phyloP scores from a whole-genome alignment of 1,284 basidiomycete genomes.

The Malassezia slooffiae region DNA sequence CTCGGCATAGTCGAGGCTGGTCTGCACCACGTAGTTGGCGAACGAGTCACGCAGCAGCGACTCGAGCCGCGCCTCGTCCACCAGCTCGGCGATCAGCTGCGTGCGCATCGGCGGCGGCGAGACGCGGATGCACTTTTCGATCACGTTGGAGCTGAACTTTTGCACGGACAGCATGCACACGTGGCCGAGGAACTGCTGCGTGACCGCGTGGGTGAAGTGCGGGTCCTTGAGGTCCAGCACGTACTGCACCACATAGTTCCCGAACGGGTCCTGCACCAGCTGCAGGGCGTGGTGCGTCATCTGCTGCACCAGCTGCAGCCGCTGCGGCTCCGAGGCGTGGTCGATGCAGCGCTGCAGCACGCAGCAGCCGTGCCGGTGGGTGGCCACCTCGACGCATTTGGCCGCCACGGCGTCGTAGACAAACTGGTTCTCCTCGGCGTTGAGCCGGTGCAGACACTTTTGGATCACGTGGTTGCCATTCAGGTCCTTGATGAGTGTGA shows the following conservation, averaged over 20 bases:
- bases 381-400: conserved; percentile 97
- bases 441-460: conserved; percentile 95
- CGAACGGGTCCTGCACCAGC: conserved; percentile 96
- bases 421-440: conserved; percentile 97
- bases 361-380: conserved; percentile 97
- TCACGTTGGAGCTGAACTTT: conserved; percentile 93
- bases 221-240: conserved; percentile 96
- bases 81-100: conserved; percentile 85
- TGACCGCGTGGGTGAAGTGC: conserved; percentile 91
- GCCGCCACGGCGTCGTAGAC: conserved; percentile 99
- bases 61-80: conserved; percentile 87
- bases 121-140: conserved; percentile 95
- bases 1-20: conserved; percentile 44
- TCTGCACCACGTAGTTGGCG: conserved; percentile 47
- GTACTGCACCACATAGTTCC: conserved; percentile 92
- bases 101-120: conserved; percentile 89
- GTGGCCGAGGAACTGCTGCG: conserved; percentile 93
- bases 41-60: conserved; percentile 70
- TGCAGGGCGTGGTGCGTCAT: conserved; percentile 97
- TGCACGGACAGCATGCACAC: conserved; percentile 95
- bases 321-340: conserved; percentile 89
- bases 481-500: conserved; percentile 97
- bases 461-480: conserved; percentile 99
- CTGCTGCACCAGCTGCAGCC: conserved; percentile 92
- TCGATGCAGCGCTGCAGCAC: conserved; percentile 97